Conservation (phyloP, 495 filamentous ascomycete species). For the Aspergillus bertholletiae region DNA sequence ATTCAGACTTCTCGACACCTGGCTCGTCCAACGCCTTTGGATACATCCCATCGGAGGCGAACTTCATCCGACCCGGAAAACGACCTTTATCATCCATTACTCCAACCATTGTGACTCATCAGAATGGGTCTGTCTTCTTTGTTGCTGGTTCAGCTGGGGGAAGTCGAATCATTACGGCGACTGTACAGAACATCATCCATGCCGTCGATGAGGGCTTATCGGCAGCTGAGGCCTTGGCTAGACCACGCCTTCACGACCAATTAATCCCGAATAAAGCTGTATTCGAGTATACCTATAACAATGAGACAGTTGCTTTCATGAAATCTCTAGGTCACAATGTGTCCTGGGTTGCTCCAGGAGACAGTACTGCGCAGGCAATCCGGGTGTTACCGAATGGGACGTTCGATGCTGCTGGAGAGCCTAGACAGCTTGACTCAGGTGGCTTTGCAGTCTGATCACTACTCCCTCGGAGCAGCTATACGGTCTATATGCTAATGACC, state of each 20-base stretch:
- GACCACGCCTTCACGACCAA: slow-evolving; percentile 79
- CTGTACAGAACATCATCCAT: slow-evolving; percentile 71
- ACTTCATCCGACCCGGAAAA: slow-evolving; percentile 79
- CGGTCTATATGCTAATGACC: neutral
- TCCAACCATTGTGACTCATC: slow-evolving; percentile 67
- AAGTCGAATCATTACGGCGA: slow-evolving; percentile 83
- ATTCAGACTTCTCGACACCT: slow-evolving; percentile 71
- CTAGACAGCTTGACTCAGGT: slow-evolving; percentile 68
- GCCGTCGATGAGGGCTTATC: slow-evolving; percentile 63
- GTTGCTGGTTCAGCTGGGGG: slow-evolving; percentile 79
- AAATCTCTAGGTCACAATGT: slow-evolving; percentile 65
- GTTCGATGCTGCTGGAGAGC: slow-evolving; percentile 74
- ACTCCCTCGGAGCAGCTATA: neutral
- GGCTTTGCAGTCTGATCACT: slow-evolving; percentile 60
- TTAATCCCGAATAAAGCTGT: slow-evolving; percentile 63
- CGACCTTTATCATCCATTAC: slow-evolving; percentile 78
- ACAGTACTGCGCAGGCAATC: slow-evolving; percentile 70
- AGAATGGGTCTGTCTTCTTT: slow-evolving; percentile 64
- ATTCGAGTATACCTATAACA: slow-evolving; percentile 72
- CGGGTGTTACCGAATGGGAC: slow-evolving; percentile 66
- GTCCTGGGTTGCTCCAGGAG: slow-evolving; percentile 60
- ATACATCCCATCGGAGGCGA: slow-evolving; percentile 71
- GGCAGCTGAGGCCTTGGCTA: slow-evolving; percentile 56
- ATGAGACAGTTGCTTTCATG: slow-evolving; percentile 63
- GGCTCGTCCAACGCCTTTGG: slow-evolving; percentile 73